These are phyloP conservation scores for Alternaria rosae DNA, from an alignment of 2,329 filamentous ascomycete genomes.

Conservation along the genomic window DNA sequence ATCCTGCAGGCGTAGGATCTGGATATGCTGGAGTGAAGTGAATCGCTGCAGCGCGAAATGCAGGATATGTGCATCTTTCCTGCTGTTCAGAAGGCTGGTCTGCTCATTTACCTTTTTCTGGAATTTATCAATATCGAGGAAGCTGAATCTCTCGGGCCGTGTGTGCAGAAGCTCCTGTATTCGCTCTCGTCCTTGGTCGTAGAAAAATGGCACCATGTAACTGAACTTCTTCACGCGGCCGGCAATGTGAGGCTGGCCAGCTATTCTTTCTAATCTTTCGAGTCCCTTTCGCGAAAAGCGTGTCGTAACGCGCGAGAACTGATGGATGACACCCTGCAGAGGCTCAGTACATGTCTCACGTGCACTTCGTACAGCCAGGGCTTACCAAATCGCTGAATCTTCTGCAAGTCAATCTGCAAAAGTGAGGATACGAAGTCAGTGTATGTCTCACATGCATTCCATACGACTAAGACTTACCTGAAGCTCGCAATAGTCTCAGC, in stretches of 20 bases:
- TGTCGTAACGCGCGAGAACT: constrained; percentile 61
- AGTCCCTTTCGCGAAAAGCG: constrained; percentile 61
- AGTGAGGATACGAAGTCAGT: neutral
- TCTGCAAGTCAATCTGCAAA: constrained; percentile 46
- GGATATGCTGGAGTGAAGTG: constrained; percentile 67
- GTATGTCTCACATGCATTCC: neutral
- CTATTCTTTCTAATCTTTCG: constrained; percentile 58
- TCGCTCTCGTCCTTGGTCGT: constrained; percentile 56
- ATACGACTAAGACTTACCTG: constrained; percentile 5
- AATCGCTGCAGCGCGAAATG: constrained; percentile 65
- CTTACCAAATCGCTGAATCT: constrained; percentile 38
- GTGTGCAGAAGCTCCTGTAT: constrained; percentile 51
- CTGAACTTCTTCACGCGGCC: constrained; percentile 66
- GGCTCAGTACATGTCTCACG: constrained; percentile 7
- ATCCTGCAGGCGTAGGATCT: constrained; percentile 69
- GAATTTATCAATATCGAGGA: constrained; percentile 52
- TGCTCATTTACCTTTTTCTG: constrained; percentile 59
- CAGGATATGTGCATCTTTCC: constrained; percentile 61
- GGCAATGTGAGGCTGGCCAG: constrained; percentile 59
- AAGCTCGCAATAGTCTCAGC: constrained; percentile 56
- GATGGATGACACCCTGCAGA: constrained; percentile 56
- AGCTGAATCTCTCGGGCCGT: constrained; percentile 45
- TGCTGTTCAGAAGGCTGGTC: constrained; percentile 57
- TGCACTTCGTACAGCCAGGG: neutral
- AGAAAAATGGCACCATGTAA: constrained; percentile 67